Percentiles rank a stretch among this genome's conserved stretches.
Conservation (phyloP, 768 basidiomycete species). For the Xerocomus potaroensis region DNA sequence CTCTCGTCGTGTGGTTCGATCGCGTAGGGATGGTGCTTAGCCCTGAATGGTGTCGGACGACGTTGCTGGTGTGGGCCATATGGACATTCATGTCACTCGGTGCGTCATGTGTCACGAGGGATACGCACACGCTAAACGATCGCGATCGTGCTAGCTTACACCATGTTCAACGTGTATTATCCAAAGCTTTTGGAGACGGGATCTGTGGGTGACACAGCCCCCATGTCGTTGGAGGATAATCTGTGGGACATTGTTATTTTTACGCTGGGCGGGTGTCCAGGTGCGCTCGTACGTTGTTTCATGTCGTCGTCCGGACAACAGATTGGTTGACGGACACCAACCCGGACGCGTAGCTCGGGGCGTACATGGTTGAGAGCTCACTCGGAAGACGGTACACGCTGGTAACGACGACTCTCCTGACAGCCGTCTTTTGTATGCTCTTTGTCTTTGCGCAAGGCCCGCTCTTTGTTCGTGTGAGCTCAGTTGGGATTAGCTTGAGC, state of each 20-base stretch:
- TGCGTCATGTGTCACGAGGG: constrained; percentile 27
- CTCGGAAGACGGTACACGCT: constrained; percentile 72
- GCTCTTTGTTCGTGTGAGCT: constrained; percentile 59
- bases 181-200: constrained; percentile 77
- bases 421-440: constrained; percentile 66
- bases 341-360: constrained; percentile 60
- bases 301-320: background rate
- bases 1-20: constrained; percentile 65
- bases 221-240: constrained; percentile 54
- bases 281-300: constrained; percentile 58
- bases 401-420: constrained; percentile 69
- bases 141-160: constrained; percentile 67
- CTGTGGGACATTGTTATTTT: constrained; percentile 87
- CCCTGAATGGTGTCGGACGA: constrained; percentile 74
- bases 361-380: constrained; percentile 67
- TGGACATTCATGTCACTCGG: constrained; percentile 81
- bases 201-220: constrained; percentile 15
- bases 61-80: constrained; percentile 70
- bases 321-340: constrained; percentile 1
- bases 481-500: constrained; percentile 73
- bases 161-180: constrained; percentile 91
- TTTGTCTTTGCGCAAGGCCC: constrained; percentile 60
- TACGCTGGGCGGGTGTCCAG: constrained; percentile 80
- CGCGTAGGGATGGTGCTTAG: constrained; percentile 65
- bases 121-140: background rate